Base-by-base conservation (phyloP, 164 flowering plant species). In the Magnolia sinica region DNA sequence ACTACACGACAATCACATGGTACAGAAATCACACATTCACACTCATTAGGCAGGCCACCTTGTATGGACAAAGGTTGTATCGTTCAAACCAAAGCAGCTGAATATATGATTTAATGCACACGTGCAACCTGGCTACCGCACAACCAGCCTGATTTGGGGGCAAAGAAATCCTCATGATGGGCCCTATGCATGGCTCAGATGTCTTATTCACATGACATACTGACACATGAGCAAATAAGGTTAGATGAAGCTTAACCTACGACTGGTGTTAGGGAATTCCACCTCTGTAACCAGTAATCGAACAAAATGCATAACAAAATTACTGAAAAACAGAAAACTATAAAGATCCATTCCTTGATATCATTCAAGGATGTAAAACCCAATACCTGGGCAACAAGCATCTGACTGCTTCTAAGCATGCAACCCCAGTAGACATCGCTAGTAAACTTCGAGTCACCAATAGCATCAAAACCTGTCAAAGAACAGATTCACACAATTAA, bases 341-440 rank as follows among this genome's bases (percentile, higher is more conserved):
- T 14, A 52, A 14, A 52, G 59, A 52, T 52, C 13, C 10, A 52
- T 52, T 52, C 59, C 59, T 52, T 52, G 14, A 2, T 14, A 52
- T 52, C 29, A 27, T 27, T 27, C 29, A 52, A 8, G 59, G 14
- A 52, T 52, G 59, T 52, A 52, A 73, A 76, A 74, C 22, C 75
- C 10, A 14, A 74, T 75, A 87, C 99, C 91, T 96, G 99, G 49
- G 99, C 97, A 77, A 92, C 86, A 82, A 96, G 98, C 99, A 96
- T 96, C 84, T 96, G 99, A 79, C 99, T 90, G 78, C 99, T 96
- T 71, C 99, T 85, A 76, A 94, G 90, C 99, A 96, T 96, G 84
- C 99, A 96, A 64, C 99, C 99, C 98, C 98, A 96, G 73, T 81
- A 70, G 16, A 87, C 92, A 82, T 96, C 99, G 79, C 91, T 94